Evolutionary conservation across 495 filamentous ascomycete species (phyloP).

Genomic region (Neurospora sp.): DNA sequence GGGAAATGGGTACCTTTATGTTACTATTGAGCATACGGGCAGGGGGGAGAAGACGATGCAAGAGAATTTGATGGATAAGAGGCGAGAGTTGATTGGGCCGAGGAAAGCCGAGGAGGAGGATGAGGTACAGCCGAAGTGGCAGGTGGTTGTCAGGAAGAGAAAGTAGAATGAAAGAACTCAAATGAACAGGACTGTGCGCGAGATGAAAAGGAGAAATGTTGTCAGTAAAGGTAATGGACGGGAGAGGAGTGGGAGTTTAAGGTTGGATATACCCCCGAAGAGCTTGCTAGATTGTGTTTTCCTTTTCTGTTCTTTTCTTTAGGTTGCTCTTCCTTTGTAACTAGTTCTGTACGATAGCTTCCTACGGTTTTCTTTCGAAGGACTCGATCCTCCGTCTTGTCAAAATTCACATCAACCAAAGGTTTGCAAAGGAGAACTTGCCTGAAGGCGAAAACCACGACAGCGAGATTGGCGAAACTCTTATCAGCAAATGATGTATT

Average conservation of each 20-base stretch:
- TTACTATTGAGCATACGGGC: neutral
- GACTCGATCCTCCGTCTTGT: neutral
- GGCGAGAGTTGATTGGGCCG: neutral
- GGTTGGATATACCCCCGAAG: neutral
- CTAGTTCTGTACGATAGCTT: neutral
- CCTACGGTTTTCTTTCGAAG: neutral
- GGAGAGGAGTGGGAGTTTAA: neutral
- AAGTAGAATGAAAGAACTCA: neutral
- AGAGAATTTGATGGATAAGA: neutral
- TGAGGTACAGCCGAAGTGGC: neutral
- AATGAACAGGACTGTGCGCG: too few species aligned
- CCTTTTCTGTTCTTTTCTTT: neutral
- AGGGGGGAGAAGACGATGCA: neutral
- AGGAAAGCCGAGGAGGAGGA: neutral
- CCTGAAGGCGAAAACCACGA: neutral
- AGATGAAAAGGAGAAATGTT: too few species aligned
- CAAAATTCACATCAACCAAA: neutral
- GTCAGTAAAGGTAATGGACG: too few species aligned
- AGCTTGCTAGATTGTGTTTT: neutral
- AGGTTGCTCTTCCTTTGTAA: neutral
- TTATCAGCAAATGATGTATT: neutral
- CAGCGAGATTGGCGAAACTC: neutral
- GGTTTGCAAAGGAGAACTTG: neutral
- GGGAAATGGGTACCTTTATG: neutral
- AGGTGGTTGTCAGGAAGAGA: neutral